Percentiles rank a stretch among this genome's conserved stretches.
Conservation (phyloP, 1,139 yeast genomes). For the Scheffersomyces parashehatae region DNA sequence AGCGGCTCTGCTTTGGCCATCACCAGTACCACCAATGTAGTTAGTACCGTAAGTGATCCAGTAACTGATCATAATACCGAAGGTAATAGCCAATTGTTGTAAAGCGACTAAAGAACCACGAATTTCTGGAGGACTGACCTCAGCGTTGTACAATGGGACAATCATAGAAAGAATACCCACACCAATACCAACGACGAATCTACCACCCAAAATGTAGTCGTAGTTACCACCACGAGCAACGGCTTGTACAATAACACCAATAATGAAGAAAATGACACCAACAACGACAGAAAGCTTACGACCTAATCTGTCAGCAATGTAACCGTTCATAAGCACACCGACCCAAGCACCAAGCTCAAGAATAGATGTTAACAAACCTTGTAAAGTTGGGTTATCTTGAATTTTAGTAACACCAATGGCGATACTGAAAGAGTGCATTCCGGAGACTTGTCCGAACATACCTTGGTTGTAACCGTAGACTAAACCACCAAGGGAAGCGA, state of each 20-base stretch:
- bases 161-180: slow-evolving; percentile 25
- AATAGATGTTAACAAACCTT: slow-evolving; percentile 1
- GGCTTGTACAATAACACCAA: not conserved
- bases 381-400: not conserved
- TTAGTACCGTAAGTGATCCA: slow-evolving; percentile 64
- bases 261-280: not conserved
- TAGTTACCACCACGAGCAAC: slow-evolving; percentile 1
- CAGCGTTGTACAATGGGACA: slow-evolving; percentile 41
- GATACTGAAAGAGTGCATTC: not conserved
- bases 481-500: slow-evolving; percentile 1
- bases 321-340: slow-evolving; percentile 1
- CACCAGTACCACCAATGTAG: slow-evolving; percentile 44
- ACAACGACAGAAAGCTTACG: not conserved
- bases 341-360: slow-evolving; percentile 1
- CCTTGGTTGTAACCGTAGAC: slow-evolving; percentile 1
- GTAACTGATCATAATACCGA: slow-evolving; percentile 63
- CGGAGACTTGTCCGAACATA: slow-evolving; percentile 1
- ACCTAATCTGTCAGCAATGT: slow-evolving; percentile 1
- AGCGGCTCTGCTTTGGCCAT: slow-evolving; percentile 17
- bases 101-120: slow-evolving; percentile 69
- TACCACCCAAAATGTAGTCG: slow-evolving; percentile 33
- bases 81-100: slow-evolving; percentile 68
- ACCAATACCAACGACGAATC: slow-evolving; percentile 32
- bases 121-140: slow-evolving; percentile 62
- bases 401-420: not conserved